Evolutionary conservation across 1,284 basidiomycete species (phyloP).

Genomic region (Phlebopus sp.): DNA sequence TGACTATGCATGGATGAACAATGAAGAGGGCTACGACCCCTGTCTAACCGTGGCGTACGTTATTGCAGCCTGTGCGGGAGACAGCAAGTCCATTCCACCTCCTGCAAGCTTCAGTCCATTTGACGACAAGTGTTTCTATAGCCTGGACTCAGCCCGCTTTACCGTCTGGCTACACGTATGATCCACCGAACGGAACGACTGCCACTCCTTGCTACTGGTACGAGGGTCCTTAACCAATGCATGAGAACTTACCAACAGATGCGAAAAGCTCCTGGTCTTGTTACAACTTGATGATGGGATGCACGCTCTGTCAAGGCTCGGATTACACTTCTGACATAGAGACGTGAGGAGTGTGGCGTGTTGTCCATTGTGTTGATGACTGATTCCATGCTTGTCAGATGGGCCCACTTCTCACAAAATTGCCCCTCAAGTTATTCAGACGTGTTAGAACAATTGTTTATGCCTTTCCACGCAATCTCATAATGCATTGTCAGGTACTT

Average conservation of each 20-base stretch:
- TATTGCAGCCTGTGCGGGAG: conserved; percentile 23
- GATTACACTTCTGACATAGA: not conserved
- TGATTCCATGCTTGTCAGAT: conserved; percentile 10
- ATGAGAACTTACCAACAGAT: not conserved
- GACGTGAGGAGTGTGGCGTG: conserved; percentile 9
- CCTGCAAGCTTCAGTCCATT: not conserved
- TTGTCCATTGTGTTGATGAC: not conserved
- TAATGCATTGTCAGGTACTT: conserved; percentile 14
- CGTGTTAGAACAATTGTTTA: conserved; percentile 10
- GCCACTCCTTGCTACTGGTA: conserved; percentile 28
- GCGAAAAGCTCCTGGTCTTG: conserved; percentile 30
- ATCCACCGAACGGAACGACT: conserved; percentile 20
- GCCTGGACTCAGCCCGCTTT: conserved; percentile 23
- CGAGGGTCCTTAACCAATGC: not conserved
- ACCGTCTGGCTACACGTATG: conserved; percentile 11
- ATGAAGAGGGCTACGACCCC: conserved; percentile 11
- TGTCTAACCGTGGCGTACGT: conserved; percentile 29
- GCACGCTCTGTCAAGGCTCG: conserved; percentile 24
- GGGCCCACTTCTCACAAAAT: conserved; percentile 20
- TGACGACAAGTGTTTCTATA: conserved; percentile 7
- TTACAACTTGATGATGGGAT: conserved; percentile 31
- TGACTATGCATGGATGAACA: conserved; percentile 26
- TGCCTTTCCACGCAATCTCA: conserved; percentile 2
- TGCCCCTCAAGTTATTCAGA: conserved; percentile 19
- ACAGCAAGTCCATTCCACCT: conserved; percentile 16